Percentiles rank a stretch among this genome's conserved stretches.
phyloP scores from a whole-genome alignment of 2,329 filamentous ascomycete species.

The Periconia digitata region DNA sequence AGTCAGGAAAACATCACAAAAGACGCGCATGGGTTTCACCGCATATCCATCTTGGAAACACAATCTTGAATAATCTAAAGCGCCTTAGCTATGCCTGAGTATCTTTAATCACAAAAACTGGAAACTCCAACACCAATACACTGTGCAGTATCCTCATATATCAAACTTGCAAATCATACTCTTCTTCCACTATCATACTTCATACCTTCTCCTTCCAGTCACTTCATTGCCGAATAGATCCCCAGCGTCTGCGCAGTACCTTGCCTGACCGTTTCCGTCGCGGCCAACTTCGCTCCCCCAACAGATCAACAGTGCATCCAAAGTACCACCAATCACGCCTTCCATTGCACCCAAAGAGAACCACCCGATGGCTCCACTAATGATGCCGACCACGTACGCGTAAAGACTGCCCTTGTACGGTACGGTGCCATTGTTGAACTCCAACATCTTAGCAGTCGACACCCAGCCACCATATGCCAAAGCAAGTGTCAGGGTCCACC shows the following conservation, averaged over 20 bases:
- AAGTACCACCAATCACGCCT: constrained; percentile 80
- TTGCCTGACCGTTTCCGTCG: constrained; percentile 63
- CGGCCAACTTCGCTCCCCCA: constrained; percentile 77
- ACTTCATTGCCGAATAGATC: constrained; percentile 72
- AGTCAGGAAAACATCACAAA: neutral
- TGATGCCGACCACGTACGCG: constrained; percentile 88
- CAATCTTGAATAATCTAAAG: neutral
- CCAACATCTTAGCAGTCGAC: constrained; percentile 78
- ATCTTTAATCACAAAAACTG: constrained; percentile 1
- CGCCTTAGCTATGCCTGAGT: constrained; percentile 7
- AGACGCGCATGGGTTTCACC: neutral
- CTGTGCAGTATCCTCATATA: neutral
- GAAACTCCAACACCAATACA: constrained; percentile 7
- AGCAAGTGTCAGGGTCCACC: constrained; percentile 85
- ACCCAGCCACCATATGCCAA: constrained; percentile 98
- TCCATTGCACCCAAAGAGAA: constrained; percentile 90
- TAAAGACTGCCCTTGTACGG: constrained; percentile 76
- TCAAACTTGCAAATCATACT: constrained; percentile 3
- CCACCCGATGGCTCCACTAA: constrained; percentile 94
- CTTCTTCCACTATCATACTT: constrained; percentile 19
- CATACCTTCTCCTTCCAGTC: constrained; percentile 24
- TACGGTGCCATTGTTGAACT: constrained; percentile 56
- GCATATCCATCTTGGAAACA: neutral
- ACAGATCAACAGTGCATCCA: constrained; percentile 88
- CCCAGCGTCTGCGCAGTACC: constrained; percentile 90